Conservation (phyloP, 495 filamentous ascomycete genomes). For the Neurospora tetraspora region DNA sequence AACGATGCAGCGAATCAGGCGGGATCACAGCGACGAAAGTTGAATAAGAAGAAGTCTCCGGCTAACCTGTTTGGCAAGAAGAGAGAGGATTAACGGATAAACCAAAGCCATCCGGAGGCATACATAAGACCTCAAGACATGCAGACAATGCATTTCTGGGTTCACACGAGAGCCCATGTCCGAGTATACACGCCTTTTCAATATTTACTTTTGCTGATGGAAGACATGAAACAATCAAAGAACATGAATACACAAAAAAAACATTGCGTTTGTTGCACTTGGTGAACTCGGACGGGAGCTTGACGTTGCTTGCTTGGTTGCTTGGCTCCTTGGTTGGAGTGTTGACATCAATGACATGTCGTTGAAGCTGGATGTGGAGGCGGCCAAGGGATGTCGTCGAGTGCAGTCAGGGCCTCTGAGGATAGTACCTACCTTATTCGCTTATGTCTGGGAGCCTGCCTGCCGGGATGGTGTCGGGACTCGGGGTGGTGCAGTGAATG, state of each 20-base stretch:
- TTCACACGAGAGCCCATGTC: neutral
- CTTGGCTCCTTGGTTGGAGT: neutral
- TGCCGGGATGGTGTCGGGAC: neutral
- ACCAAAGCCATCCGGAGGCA: neutral
- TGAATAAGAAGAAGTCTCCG: neutral
- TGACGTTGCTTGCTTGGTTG: neutral
- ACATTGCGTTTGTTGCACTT: neutral
- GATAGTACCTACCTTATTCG: neutral
- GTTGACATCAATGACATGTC: neutral
- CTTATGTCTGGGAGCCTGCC: neutral
- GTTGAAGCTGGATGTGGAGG: neutral
- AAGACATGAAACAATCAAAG: neutral
- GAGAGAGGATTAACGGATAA: neutral
- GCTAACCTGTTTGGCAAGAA: neutral
- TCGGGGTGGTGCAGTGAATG: neutral
- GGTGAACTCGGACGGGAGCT: neutral
- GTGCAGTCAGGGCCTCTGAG: neutral
- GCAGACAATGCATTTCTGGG: neutral
- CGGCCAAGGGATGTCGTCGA: neutral
- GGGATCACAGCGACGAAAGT: neutral
- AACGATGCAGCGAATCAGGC: neutral
- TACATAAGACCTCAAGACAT: neutral
- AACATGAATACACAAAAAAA: neutral
- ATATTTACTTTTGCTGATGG: neutral
- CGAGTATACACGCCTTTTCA: neutral